Percentiles rank a stretch among this genome's conserved stretches.
These are phyloP conservation scores for Pleochaeta shiraiana DNA, from an alignment of 2,329 filamentous ascomycete genomes.

Conservation along the genomic window DNA sequence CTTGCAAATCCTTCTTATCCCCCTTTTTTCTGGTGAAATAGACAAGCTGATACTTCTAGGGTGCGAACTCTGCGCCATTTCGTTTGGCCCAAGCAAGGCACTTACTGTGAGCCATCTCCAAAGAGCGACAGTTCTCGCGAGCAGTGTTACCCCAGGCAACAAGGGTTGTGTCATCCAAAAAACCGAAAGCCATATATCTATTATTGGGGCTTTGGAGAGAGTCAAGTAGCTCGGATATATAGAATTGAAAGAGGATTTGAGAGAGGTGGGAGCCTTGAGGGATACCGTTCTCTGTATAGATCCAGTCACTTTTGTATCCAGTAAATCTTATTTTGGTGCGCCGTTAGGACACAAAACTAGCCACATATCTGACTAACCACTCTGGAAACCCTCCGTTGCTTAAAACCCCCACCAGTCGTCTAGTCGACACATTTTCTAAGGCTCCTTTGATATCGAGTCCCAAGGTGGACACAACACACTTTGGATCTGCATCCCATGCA, in stretches of 20 bases:
- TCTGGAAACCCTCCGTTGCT: neutral
- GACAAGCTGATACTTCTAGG: neutral
- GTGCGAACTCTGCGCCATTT: neutral
- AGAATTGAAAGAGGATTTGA: neutral
- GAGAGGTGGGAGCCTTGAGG: neutral
- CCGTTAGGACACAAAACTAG: neutral
- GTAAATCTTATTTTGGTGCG: neutral
- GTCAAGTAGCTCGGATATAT: neutral
- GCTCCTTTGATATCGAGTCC: neutral
- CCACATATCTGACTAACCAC: neutral
- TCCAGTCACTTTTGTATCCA: neutral
- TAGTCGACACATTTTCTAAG: neutral
- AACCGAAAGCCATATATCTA: slow-evolving; percentile 1
- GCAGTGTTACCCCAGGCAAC: neutral
- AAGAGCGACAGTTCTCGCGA: neutral
- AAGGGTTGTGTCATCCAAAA: neutral
- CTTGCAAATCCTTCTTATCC: neutral
- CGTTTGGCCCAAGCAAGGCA: neutral
- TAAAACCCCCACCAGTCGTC: neutral
- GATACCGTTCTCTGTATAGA: neutral
- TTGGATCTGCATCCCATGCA: neutral
- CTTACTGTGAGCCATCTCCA: neutral
- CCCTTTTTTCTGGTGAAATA: neutral
- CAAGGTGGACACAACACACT: neutral
- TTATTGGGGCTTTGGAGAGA: neutral